A percentile compares a stretch with the other conserved stretches of the same genome.
phyloP scores from a whole-genome alignment of 805 yeast species.

The Starmerella apis region DNA sequence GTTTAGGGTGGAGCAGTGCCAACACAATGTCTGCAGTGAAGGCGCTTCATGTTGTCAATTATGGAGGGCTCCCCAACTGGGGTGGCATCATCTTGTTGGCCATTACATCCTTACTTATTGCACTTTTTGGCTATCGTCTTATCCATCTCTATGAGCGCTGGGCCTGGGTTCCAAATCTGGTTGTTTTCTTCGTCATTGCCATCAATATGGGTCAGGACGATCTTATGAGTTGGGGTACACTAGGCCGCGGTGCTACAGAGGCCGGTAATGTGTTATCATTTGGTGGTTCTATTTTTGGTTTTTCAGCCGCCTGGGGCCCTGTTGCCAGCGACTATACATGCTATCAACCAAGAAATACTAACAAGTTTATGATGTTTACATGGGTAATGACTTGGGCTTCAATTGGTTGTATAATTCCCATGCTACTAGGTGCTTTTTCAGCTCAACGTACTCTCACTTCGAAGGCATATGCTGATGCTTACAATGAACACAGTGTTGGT shows the following conservation, averaged over 20 bases:
- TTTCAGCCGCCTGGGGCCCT: conserved; percentile 90
- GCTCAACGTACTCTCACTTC: conserved; percentile 50
- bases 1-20: conserved; percentile 93
- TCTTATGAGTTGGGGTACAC: conserved; percentile 43
- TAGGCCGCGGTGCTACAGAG: conserved; percentile 52
- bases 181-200: conserved; percentile 65
- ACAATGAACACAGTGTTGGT: conserved; percentile 49
- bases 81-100: conserved; percentile 75
- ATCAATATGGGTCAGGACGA: conserved; percentile 61
- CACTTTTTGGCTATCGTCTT: conserved; percentile 72
- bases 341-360: conserved; percentile 62
- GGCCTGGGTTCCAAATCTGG: conserved; percentile 76
- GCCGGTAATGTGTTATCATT: conserved; percentile 71
- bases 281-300: conserved; percentile 77
- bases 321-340: conserved; percentile 88
- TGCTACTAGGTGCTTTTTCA: conserved; percentile 79
- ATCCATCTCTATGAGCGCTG: conserved; percentile 76
- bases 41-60: conserved; percentile 64
- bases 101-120: conserved; percentile 52
- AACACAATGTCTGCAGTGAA: conserved; percentile 86
- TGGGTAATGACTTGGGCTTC: conserved; percentile 54
- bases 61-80: conserved; percentile 60
- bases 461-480: conserved; percentile 40
- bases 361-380: conserved; percentile 49
- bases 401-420: conserved; percentile 58